Evolutionary conservation across 257 asterid species (phyloP).

Genomic region (Petrea volubilis): DNA sequence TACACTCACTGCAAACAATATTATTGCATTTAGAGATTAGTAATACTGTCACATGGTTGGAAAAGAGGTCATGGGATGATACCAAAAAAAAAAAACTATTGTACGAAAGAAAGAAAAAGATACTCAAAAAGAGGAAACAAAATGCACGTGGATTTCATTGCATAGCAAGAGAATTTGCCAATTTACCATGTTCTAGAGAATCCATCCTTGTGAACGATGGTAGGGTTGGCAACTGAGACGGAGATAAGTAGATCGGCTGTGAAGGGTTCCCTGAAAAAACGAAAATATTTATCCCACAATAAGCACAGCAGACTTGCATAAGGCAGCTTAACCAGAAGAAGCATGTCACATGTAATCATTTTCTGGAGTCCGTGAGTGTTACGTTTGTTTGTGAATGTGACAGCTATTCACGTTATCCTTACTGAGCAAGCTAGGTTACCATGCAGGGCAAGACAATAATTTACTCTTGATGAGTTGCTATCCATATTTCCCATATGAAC

Average conservation of each 20-base stretch:
- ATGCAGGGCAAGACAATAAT: neutral
- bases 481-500: neutral
- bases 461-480: neutral
- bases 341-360: neutral
- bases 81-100: no score
- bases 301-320: neutral
- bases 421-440: neutral
- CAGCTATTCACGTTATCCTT: neutral
- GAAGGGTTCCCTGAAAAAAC: conserved; percentile 34
- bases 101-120: neutral
- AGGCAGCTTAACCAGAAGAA: neutral
- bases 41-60: neutral
- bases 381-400: neutral
- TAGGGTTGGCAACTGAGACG: conserved; percentile 31
- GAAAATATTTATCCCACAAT: neutral
- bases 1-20: conserved; percentile 47
- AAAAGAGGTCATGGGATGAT: neutral
- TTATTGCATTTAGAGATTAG: conserved; percentile 11
- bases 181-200: conserved; percentile 42
- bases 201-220: conserved; percentile 26
- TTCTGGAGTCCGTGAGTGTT: neutral
- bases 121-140: neutral
- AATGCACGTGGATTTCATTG: neutral
- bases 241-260: conserved; percentile 39
- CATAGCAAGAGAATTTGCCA: conserved; percentile 3